phyloP scores from a whole-genome alignment of 192 early-diverging fungal genomes.

The Dissophora globulifera region DNA sequence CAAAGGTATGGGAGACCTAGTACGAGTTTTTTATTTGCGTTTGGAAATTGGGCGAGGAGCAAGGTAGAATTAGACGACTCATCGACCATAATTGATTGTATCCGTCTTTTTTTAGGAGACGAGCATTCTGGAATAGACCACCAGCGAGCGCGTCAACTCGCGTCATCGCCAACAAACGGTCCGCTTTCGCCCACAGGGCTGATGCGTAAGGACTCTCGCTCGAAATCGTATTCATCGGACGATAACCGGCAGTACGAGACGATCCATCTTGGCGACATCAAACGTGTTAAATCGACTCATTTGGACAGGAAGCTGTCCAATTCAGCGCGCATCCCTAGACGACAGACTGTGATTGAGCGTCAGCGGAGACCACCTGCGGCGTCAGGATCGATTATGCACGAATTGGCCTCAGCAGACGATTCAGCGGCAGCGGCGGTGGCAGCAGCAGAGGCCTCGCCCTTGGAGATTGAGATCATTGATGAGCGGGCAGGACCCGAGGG shows the following conservation, averaged over 20 bases:
- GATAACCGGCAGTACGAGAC: conserved; percentile 53
- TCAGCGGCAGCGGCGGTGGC: neutral
- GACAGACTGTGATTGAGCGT: conserved; percentile 64
- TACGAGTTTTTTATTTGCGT: no score
- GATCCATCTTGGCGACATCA: conserved; percentile 65
- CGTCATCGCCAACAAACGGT: conserved; percentile 21
- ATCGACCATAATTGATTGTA: no score
- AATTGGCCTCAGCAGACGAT: conserved; percentile 7
- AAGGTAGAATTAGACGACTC: no score
- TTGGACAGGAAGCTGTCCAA: conserved; percentile 61
- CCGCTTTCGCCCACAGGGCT: conserved; percentile 48
- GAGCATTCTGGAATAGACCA: conserved; percentile 34
- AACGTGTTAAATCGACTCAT: conserved; percentile 68
- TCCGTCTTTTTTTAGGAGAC: conserved; percentile 20
- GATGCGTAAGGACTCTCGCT: conserved; percentile 54
- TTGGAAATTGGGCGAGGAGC: no score
- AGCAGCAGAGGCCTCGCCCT: conserved; percentile 13
- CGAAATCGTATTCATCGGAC: conserved; percentile 60
- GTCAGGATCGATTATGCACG: conserved; percentile 1
- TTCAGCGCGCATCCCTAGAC: conserved; percentile 60
- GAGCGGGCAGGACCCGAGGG: conserved; percentile 8
- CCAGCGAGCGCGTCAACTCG: conserved; percentile 16
- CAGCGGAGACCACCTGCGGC: conserved; percentile 27
- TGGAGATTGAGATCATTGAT: conserved; percentile 51
- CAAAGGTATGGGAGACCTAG: conserved; percentile 45